phyloP scores from a whole-genome alignment of 352 stramenopile species.

The Phytopythium mirpurense region DNA sequence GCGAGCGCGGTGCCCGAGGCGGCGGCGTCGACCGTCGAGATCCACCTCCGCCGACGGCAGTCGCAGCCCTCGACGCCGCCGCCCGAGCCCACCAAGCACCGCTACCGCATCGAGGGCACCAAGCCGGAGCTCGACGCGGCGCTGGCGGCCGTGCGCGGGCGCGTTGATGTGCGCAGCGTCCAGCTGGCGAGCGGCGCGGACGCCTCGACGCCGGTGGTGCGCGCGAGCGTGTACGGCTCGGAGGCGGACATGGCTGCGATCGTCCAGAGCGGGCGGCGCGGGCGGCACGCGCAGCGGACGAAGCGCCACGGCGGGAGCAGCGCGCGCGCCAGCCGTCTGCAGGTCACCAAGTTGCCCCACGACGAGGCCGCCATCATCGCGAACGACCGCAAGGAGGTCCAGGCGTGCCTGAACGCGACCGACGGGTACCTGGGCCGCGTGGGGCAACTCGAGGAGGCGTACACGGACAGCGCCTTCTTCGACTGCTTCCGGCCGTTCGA shows the following conservation, averaged over 20 bases:
- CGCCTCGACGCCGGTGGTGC: conserved; percentile 10
- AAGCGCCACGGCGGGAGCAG: conserved; percentile 7
- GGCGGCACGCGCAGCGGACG: background rate
- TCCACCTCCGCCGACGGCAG: conserved; percentile 1
- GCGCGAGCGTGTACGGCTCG: conserved; percentile 22
- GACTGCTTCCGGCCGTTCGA: conserved; percentile 65
- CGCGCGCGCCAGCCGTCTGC: conserved; percentile 18
- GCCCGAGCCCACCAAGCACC: conserved; percentile 7
- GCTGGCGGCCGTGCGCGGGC: conserved; percentile 9
- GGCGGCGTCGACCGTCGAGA: background rate
- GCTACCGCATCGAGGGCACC: conserved; percentile 27
- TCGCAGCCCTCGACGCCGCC: too few relatives aligned
- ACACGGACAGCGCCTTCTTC: conserved; percentile 56
- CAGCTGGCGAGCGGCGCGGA: conserved; percentile 10
- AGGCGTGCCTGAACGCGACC: conserved; percentile 36
- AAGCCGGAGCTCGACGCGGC: conserved; percentile 24
- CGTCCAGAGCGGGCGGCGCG: background rate
- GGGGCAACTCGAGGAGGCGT: conserved; percentile 12
- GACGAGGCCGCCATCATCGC: conserved; percentile 23
- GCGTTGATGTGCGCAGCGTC: conserved; percentile 30
- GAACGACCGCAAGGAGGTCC: conserved; percentile 39
- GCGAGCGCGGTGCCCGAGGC: background rate
- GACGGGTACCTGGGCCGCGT: conserved; percentile 41
- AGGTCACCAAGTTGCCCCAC: conserved; percentile 24
- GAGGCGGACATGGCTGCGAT: conserved; percentile 21